phyloP scores from a whole-genome alignment of 1,284 basidiomycete genomes.

The Hypsizygus ulmarius region DNA sequence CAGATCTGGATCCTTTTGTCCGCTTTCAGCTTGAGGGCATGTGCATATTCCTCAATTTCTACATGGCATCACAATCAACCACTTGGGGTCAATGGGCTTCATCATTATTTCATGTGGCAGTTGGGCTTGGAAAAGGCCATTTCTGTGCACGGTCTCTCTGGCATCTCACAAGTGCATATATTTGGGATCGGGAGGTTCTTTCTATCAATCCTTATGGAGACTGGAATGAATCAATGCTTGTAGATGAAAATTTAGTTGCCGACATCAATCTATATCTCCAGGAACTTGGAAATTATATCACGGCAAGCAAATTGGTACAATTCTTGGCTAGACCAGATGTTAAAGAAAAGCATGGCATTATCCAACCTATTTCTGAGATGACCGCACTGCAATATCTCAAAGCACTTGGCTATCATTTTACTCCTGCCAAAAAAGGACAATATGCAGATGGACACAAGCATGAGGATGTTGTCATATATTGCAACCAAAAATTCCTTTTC shows the following conservation, averaged over 20 bases:
- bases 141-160: slow-evolving; percentile 26
- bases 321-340: slow-evolving; percentile 23
- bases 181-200: slow-evolving; percentile 23
- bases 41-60: slow-evolving; percentile 24
- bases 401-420: slow-evolving; percentile 22
- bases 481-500: slow-evolving; percentile 20
- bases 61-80: slow-evolving; percentile 20
- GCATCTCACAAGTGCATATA: slow-evolving; percentile 19
- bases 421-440: slow-evolving; percentile 22
- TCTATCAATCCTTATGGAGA: slow-evolving; percentile 31
- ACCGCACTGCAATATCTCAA: slow-evolving; percentile 28
- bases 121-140: slow-evolving; percentile 16
- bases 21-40: slow-evolving; percentile 26
- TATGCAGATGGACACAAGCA: slow-evolving; percentile 27
- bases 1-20: slow-evolving; percentile 22
- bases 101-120: slow-evolving; percentile 26
- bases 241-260: slow-evolving; percentile 25
- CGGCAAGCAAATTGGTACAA: slow-evolving; percentile 24
- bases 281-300: slow-evolving; percentile 27
- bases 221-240: slow-evolving; percentile 29
- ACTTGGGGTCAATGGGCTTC: slow-evolving; percentile 27
- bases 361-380: slow-evolving; percentile 16
- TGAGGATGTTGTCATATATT: slow-evolving; percentile 23
- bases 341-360: slow-evolving; percentile 24
- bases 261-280: slow-evolving; percentile 30